A percentile compares a stretch with the other conserved stretches of the same genome.
Evolutionary conservation across 1,284 basidiomycete genomes (phyloP).

Genomic region (Fomitopsis betulina): DNA sequence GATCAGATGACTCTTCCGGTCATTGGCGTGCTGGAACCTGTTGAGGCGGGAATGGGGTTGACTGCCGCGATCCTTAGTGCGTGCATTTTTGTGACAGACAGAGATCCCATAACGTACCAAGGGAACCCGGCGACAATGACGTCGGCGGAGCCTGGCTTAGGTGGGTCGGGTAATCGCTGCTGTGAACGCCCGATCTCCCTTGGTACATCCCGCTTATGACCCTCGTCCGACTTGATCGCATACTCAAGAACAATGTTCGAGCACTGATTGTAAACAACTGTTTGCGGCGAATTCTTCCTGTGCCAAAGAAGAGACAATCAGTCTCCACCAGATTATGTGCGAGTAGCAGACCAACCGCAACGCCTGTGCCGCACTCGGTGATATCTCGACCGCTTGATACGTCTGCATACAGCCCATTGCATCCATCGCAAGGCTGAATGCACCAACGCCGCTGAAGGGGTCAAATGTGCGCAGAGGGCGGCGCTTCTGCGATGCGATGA

Average conservation of each 20-base stretch:
- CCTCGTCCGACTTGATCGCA: constrained; percentile 42
- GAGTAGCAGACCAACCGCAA: constrained; percentile 36
- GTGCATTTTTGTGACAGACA: background rate
- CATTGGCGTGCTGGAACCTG: constrained; percentile 33
- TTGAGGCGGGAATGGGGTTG: constrained; percentile 37
- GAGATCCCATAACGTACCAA: constrained; percentile 45
- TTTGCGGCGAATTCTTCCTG: constrained; percentile 42
- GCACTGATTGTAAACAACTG: constrained; percentile 52
- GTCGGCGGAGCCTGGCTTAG: constrained; percentile 49
- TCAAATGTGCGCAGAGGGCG: constrained; percentile 48
- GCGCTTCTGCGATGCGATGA: constrained; percentile 17
- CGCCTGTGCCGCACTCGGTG: constrained; percentile 65
- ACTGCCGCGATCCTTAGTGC: constrained; percentile 16
- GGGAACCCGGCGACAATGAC: constrained; percentile 68
- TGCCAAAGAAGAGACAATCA: background rate
- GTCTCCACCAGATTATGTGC: background rate
- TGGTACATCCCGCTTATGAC: constrained; percentile 35
- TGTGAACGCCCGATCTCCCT: constrained; percentile 25
- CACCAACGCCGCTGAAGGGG: constrained; percentile 62
- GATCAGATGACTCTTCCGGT: constrained; percentile 45
- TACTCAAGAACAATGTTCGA: constrained; percentile 56
- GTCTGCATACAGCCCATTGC: constrained; percentile 47
- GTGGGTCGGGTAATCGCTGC: constrained; percentile 37
- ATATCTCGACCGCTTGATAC: constrained; percentile 63
- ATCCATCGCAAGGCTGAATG: constrained; percentile 55